A percentile compares a stretch with the other conserved stretches of the same genome.
Conservation (phyloP, 345 rosid species). For the Erucastrum elatum region DNA sequence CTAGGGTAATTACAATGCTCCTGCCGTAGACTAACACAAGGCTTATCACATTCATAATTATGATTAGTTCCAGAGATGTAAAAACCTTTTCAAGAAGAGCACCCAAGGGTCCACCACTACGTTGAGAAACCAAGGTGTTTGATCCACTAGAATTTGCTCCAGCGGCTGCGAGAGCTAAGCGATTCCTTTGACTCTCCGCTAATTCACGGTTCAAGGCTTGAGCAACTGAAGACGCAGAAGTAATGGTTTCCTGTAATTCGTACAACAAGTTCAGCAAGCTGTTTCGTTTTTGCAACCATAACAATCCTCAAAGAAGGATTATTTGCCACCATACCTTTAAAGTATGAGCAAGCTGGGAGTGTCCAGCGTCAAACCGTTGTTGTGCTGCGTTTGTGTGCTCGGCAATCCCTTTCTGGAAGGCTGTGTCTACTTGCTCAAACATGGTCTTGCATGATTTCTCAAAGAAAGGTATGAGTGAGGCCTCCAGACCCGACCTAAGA, state of each 20-base stretch:
- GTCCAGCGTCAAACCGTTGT: too few species aligned
- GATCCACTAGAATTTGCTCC: slow-evolving; percentile 60
- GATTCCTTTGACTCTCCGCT: slow-evolving; percentile 75
- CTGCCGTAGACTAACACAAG: background rate
- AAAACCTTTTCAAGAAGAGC: slow-evolving; percentile 65
- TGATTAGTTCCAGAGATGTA: slow-evolving; percentile 10
- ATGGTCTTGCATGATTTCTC: too few species aligned
- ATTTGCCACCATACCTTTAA: slow-evolving; percentile 55
- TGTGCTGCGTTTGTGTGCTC: too few species aligned
- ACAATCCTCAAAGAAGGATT: background rate
- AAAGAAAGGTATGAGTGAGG: too few species aligned
- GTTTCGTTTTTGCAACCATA: slow-evolving; percentile 1
- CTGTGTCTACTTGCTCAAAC: too few species aligned
- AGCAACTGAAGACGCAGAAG: slow-evolving; percentile 66
- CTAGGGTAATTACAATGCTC: slow-evolving; percentile 1
- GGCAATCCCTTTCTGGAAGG: too few species aligned
- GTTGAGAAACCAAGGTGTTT: slow-evolving; percentile 55
- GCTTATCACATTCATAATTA: background rate
- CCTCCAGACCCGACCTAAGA: too few species aligned
- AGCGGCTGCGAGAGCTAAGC: slow-evolving; percentile 66
- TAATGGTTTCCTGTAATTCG: slow-evolving; percentile 68
- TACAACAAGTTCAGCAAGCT: background rate
- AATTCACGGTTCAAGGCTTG: slow-evolving; percentile 72
- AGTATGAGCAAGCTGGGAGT: slow-evolving; percentile 56
- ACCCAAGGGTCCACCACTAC: slow-evolving; percentile 67